phyloP scores from a whole-genome alignment of 75 land plant species.

The Picea sitchensis region DNA sequence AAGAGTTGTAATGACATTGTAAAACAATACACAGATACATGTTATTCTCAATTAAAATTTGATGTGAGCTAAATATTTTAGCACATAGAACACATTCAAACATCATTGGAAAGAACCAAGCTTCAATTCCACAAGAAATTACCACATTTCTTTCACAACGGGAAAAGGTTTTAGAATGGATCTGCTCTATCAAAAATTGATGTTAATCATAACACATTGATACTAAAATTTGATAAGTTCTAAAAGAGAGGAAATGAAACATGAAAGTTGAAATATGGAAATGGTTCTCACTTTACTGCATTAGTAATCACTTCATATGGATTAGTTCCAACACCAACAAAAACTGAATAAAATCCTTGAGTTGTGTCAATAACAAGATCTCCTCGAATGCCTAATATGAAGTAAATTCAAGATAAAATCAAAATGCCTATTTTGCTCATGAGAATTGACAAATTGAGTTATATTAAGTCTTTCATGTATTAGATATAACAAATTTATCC shows the following conservation, averaged over 20 bases:
- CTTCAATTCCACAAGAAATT: neutral
- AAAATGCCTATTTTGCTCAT: neutral
- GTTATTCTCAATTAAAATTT: neutral
- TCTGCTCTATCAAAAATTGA: slow-evolving; percentile 24
- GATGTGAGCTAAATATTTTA: neutral
- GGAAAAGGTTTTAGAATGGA: slow-evolving; percentile 67
- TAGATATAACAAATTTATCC: neutral
- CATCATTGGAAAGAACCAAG: neutral
- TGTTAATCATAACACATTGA: neutral
- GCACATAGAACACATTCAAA: neutral
- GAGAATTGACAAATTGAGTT: neutral
- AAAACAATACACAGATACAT: neutral
- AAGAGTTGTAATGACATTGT: neutral
- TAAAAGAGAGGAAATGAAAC: neutral
- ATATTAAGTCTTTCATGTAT: neutral
- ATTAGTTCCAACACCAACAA: slow-evolving; percentile 69
- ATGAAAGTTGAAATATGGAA: neutral
- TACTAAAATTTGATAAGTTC: neutral
- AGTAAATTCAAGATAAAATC: neutral
- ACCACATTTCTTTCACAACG: slow-evolving; percentile 85
- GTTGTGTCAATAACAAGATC: slow-evolving; percentile 68
- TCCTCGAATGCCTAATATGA: slow-evolving; percentile 32
- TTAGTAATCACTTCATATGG: slow-evolving; percentile 79
- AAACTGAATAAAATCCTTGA: too few relatives aligned
- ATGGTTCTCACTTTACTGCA: slow-evolving; percentile 67